Evolutionary conservation across 2,329 filamentous ascomycete species (phyloP), one percentile per base, ranked within the genome.

Genomic region (Arthrobotrys sphaeroides): DNA sequence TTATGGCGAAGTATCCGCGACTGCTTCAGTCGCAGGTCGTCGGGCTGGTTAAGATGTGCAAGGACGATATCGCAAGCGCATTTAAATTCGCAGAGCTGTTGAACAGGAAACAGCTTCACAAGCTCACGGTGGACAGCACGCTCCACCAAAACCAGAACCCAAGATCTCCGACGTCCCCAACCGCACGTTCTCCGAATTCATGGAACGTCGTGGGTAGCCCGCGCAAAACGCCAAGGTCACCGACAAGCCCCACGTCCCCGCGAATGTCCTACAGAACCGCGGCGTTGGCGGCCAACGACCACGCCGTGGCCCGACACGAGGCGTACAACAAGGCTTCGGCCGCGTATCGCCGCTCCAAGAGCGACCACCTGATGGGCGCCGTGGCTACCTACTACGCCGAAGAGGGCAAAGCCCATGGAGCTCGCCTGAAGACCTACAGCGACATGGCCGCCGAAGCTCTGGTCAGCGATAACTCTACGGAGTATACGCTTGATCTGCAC

Each of bases 341-440:
- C 10, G 73, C 78, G 6, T 77, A 79, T 60, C 78, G 78, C 28
- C 78, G 73, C 51, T 80, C 79, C 24, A 79, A 68, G 47, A 77
- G 77, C 16, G 69, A 79, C 26, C 73, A 43, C 13, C 61, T 78
- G 6, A 79, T 80, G 78, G 78, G 78, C 2, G 79, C 78, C 6
- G 78, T 73, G 5, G 79, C 79, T n/a, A 77, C 78, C 18, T 78
- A 78, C 49, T 80, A 80, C 38, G 77, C 78, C 1, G 67, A 78
- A 9, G 62, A 72, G n/a, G 79, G 79, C n/a, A 77, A 77, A 47
- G 33, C 28, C 20, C 72, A 79, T 43, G 62, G 75, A 16, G 53
- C 45, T 3, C 72, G 68, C 10, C 42, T 76, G n/a, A 78, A 77
- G 55, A 61, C 60, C 10, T 77, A 77, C 12, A 77, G 68, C 10